These are phyloP conservation scores for Globisporangium nagaii DNA, from an alignment of 352 stramenopile genomes.

Conservation along the genomic window DNA sequence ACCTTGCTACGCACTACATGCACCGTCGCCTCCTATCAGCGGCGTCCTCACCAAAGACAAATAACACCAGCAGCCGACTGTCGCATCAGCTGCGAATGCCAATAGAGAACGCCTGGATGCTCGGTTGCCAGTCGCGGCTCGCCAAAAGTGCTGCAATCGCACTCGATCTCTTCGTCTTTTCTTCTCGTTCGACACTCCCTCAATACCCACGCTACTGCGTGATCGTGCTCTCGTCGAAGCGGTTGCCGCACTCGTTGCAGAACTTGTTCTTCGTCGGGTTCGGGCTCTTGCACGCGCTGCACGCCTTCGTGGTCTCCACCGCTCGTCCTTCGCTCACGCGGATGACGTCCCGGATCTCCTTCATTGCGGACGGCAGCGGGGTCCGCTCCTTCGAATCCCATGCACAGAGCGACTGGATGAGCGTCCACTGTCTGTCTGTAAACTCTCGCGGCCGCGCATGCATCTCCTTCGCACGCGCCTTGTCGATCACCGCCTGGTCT, in stretches of 20 bases:
- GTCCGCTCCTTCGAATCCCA: background rate
- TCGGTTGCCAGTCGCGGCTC: background rate
- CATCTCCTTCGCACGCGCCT: constrained; percentile 10
- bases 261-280: constrained; percentile 7
- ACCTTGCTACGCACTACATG: too few relatives aligned
- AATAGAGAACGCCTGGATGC: too few relatives aligned
- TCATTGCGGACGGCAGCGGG: background rate
- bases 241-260: constrained; percentile 7
- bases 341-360: background rate
- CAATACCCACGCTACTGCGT: background rate
- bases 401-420: constrained; percentile 15
- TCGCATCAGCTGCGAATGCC: too few relatives aligned
- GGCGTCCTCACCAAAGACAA: too few relatives aligned
- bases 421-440: constrained; percentile 17
- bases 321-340: background rate
- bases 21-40: too few relatives aligned
- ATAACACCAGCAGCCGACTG: too few relatives aligned
- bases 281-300: background rate
- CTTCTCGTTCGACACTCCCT: background rate
- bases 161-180: too few relatives aligned
- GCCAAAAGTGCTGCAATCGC: too few relatives aligned
- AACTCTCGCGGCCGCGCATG: constrained; percentile 5
- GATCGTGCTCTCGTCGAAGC: background rate
- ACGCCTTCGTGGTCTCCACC: background rate
- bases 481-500: constrained; percentile 10